A percentile compares a stretch with the other conserved stretches of the same genome.
Conservation (phyloP, 768 basidiomycete genomes). For the Leccinum disarticulatum region DNA sequence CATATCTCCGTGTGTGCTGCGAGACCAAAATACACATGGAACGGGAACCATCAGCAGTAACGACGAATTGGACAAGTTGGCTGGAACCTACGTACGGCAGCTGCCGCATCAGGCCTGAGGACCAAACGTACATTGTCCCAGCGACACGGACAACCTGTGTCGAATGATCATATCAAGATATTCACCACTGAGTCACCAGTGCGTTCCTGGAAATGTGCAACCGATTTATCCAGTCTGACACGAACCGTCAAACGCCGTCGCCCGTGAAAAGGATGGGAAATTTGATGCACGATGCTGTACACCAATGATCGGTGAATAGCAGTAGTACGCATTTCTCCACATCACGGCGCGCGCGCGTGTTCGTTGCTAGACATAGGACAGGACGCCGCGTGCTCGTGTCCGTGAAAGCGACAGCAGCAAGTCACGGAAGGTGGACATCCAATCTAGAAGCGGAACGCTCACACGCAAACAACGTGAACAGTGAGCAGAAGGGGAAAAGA, state of each 20-base stretch:
- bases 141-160: background rate
- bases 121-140: background rate
- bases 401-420: background rate
- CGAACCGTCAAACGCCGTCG: background rate
- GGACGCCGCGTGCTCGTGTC: background rate
- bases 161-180: background rate
- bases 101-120: background rate
- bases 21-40: background rate
- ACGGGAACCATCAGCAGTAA: background rate
- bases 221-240: background rate
- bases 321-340: background rate
- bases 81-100: background rate
- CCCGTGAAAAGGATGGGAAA: background rate
- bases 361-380: background rate
- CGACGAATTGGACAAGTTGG: background rate
- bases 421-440: background rate
- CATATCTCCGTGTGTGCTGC: background rate
- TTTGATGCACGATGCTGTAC: background rate
- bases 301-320: background rate
- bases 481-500: background rate
- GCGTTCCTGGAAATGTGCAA: background rate
- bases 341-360: background rate
- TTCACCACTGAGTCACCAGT: background rate
- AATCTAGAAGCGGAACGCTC: background rate
- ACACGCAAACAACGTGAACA: constrained; percentile 1